Evolutionary conservation across 371 early-diverging fungal species (phyloP).

Genomic region (Smittium mucronatum): DNA sequence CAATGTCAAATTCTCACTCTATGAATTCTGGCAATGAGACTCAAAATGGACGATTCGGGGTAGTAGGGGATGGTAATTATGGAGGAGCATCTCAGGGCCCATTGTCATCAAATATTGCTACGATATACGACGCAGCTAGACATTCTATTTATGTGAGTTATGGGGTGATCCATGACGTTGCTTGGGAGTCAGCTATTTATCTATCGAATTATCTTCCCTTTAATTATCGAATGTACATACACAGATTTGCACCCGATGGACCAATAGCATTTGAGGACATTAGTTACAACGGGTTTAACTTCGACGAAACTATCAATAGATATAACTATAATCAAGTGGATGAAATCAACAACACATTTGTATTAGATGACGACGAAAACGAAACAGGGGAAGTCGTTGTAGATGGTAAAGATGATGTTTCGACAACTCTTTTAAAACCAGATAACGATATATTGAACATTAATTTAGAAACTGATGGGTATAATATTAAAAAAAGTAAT

Average conservation of each 20-base stretch:
- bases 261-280: conserved; percentile 5
- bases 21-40: background rate
- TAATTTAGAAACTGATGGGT: too few relatives aligned
- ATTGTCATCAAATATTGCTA: background rate
- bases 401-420: too few relatives aligned
- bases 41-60: background rate
- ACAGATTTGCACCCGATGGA: background rate
- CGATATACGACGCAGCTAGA: background rate
- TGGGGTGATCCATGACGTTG: background rate
- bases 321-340: background rate
- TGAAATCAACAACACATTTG: background rate
- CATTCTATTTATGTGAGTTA: conserved; percentile 4
- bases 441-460: too few relatives aligned
- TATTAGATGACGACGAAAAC: too few relatives aligned
- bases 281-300: background rate
- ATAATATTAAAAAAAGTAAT: too few relatives aligned
- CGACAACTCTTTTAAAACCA: too few relatives aligned
- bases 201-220: background rate
- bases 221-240: background rate
- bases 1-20: background rate
- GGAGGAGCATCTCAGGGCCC: background rate
- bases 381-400: too few relatives aligned
- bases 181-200: background rate
- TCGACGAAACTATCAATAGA: background rate
- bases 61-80: background rate